Base-by-base conservation (phyloP, 1,284 basidiomycete genomes). In the Ceratobasidium sp. region DNA sequence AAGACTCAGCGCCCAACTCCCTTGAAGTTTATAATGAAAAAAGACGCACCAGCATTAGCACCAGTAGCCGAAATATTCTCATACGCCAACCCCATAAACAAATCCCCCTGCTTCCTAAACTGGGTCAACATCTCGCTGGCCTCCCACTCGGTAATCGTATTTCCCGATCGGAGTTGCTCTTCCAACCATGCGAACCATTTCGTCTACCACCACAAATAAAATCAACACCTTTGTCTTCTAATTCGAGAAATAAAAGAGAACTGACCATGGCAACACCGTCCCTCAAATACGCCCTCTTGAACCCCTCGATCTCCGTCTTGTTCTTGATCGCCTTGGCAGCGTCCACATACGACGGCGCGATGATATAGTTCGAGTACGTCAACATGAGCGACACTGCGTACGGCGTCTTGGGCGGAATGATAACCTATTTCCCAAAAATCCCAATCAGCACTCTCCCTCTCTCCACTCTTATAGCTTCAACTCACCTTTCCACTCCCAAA, bases 171-270 rank as follows among this genome's bases (percentile, higher is more conserved):
- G 28, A 99, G 87, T 84, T 93, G 92, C 80, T 92, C 87, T 81
- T 99, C 96, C 2, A 99, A 87, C 96, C 96, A 98, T 0, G 96
- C 94, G 80, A 97, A 90, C 91, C 94, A 96, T 80, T 89, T 89
- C 33, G 92, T 83, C 83, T 84, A 62, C 4, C 33, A 33, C 4
- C 33, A 33, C 33, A 33, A 4, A 33, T 33, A 33, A 33, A 33
- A 33, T 33, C 33, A 33, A 33, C 4, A 33, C 33, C 33, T 33
- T 33, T 33, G 33, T 33, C 4, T 4, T 33, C 33, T 33, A 33
- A n/a, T n/a, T 33, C 4, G 4, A 33, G 33, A 4, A 4, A 33
- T 33, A 33, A 33, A 33, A 33, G 33, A 33, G 33, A 33, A 33
- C 33, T 33, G 33, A 96, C 96, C 84, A 93, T 96, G n/a, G 96